These are phyloP conservation scores for Apiospora malaysiana DNA, from an alignment of 2,329 filamentous ascomycete species.

Conservation along the genomic window DNA sequence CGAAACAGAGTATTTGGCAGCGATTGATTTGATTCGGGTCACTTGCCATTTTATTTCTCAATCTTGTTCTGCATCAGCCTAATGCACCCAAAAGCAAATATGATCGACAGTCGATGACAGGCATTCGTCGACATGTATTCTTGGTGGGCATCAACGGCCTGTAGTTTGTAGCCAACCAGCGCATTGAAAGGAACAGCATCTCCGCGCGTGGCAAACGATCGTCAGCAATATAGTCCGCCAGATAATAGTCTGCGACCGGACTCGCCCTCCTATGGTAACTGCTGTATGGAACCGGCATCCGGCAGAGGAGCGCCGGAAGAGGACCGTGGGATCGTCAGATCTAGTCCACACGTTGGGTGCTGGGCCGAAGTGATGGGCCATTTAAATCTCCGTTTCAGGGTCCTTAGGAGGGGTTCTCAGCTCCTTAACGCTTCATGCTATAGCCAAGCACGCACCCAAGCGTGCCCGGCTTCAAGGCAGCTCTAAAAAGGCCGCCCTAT, in stretches of 20 bases:
- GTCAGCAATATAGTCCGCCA: background rate
- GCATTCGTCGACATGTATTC: background rate
- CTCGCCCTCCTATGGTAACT: background rate
- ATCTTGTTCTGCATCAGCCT: background rate
- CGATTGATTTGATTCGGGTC: conserved; percentile 1
- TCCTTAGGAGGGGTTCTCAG: background rate
- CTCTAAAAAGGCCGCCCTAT: conserved; percentile 1
- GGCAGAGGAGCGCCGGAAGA: background rate
- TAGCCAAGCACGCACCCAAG: background rate
- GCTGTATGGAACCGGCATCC: background rate
- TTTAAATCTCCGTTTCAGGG: conserved; percentile 10
- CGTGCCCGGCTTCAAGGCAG: background rate
- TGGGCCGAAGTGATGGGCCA: conserved; percentile 7
- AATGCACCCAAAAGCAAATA: conserved; percentile 2
- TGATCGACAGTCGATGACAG: background rate
- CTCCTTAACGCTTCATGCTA: conserved; percentile 6
- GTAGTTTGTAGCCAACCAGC: too few relatives aligned
- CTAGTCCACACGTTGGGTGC: conserved; percentile 15
- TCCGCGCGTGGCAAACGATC: conserved; percentile 12
- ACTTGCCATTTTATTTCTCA: background rate
- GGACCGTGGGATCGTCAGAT: conserved; percentile 9
- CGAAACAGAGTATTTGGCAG: background rate
- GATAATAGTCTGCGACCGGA: background rate
- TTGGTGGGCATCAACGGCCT: background rate
- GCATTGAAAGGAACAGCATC: background rate